A percentile compares a stretch with the other conserved stretches of the same genome.
phyloP scores from a whole-genome alignment of 164 flowering plant species.

The Magnolia officinalis region DNA sequence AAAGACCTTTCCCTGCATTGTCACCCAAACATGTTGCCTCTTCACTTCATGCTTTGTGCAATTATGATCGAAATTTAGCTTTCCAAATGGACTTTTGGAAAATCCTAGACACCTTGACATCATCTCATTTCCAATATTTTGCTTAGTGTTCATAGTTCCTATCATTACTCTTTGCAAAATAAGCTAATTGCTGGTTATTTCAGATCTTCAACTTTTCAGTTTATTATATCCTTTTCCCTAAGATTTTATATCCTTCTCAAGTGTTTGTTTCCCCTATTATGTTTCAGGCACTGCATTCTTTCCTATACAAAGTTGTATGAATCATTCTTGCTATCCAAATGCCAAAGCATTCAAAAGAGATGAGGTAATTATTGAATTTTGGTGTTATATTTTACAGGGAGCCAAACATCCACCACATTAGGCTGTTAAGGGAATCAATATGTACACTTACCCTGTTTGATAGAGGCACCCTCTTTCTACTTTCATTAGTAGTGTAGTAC shows the following conservation, averaged over 20 bases:
- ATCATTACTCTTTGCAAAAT: not conserved
- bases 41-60: no score
- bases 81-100: no score
- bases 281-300: constrained; percentile 82
- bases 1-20: no score
- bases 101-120: no score
- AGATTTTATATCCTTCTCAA: not conserved
- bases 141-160: not conserved
- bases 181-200: no score
- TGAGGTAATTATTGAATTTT: constrained; percentile 48
- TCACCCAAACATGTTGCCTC: no score
- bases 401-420: not conserved
- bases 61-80: no score
- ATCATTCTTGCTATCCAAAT: constrained; percentile 91
- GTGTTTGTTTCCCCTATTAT: constrained; percentile 4
- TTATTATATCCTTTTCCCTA: not conserved
- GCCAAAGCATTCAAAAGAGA: constrained; percentile 98
- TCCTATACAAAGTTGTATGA: constrained; percentile 95
- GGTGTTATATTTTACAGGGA: not conserved
- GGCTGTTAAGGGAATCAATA: no score
- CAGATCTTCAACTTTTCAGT: not conserved
- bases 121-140: no score
- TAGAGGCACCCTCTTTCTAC: no score
- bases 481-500: no score
- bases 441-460: no score